phyloP scores from a whole-genome alignment of 306 rosid genomes.

The Ziziphus jujuba region DNA sequence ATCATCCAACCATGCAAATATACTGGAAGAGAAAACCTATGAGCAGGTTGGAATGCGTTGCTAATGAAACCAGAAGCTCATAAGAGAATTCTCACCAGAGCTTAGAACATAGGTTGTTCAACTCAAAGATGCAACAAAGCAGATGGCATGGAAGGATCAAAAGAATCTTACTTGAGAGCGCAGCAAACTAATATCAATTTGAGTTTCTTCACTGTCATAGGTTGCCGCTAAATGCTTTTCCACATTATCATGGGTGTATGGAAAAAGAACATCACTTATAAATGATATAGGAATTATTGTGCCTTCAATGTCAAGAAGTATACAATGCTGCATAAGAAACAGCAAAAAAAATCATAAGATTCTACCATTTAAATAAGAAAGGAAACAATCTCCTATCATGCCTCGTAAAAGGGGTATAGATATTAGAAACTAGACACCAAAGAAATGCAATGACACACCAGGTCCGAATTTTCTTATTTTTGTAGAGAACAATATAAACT shows the following conservation, averaged over 20 bases:
- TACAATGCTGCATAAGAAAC: slow-evolving; percentile 43
- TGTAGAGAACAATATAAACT: slow-evolving; percentile 29
- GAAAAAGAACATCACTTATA: slow-evolving; percentile 64
- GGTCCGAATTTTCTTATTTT: background rate
- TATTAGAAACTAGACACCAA: background rate
- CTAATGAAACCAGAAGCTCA: too few species aligned
- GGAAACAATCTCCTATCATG: background rate
- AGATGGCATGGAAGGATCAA: background rate
- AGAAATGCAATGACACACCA: background rate
- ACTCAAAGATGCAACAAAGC: background rate
- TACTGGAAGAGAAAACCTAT: too few species aligned
- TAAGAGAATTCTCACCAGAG: too few species aligned
- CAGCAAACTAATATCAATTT: slow-evolving; percentile 52
- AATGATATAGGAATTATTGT: slow-evolving; percentile 71
- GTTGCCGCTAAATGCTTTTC: slow-evolving; percentile 57
- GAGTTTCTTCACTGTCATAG: slow-evolving; percentile 53
- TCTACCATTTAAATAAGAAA: background rate
- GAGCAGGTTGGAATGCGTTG: too few species aligned
- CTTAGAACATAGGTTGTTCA: too few species aligned
- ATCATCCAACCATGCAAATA: too few species aligned
- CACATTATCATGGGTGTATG: slow-evolving; percentile 64
- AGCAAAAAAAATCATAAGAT: slow-evolving; percentile 1
- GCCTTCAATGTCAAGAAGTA: slow-evolving; percentile 77
- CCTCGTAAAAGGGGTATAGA: background rate
- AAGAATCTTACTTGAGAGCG: slow-evolving; percentile 48